A percentile compares a stretch with the other conserved stretches of the same genome.
Evolutionary conservation across 805 yeast genomes (phyloP).

Genomic region (Yarrowia sp.): DNA sequence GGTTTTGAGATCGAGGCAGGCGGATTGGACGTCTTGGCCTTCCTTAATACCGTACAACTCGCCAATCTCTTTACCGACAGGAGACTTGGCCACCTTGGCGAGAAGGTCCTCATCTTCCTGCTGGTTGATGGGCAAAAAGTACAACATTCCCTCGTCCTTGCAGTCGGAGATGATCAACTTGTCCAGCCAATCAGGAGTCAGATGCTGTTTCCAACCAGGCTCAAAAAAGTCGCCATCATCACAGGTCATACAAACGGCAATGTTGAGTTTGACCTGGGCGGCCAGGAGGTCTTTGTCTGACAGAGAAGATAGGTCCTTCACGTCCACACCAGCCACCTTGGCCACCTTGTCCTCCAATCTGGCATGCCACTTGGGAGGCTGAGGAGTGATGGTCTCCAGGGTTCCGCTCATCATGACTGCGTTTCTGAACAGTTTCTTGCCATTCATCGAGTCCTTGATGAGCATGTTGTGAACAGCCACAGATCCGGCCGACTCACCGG

Average conservation of each 20-base stretch:
- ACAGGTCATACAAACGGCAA: constrained; percentile 32
- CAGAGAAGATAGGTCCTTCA: background rate
- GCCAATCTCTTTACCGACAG: constrained; percentile 3
- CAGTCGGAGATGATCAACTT: constrained; percentile 23
- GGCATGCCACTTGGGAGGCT: constrained; percentile 35
- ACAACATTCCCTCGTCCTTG: constrained; percentile 37
- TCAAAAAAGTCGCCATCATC: constrained; percentile 37
- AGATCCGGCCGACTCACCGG: constrained; percentile 58
- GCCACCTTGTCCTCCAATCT: constrained; percentile 15
- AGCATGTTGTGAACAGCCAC: constrained; percentile 36
- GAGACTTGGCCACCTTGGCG: constrained; percentile 21
- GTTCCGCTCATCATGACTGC: constrained; percentile 36
- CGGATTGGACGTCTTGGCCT: background rate
- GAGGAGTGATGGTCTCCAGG: constrained; percentile 32
- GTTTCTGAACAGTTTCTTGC: constrained; percentile 30
- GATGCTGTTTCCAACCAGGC: constrained; percentile 34
- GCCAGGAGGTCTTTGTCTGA: constrained; percentile 5
- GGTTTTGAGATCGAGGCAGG: constrained; percentile 28
- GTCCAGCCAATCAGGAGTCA: constrained; percentile 33
- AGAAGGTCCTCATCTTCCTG: constrained; percentile 22
- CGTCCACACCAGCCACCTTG: background rate
- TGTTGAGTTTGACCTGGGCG: constrained; percentile 25
- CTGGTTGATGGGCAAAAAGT: constrained; percentile 7
- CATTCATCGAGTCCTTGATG: constrained; percentile 38
- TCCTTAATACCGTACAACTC: constrained; percentile 15